phyloP scores from a whole-genome alignment of 495 filamentous ascomycete genomes.

The Penicillium diatomitis region DNA sequence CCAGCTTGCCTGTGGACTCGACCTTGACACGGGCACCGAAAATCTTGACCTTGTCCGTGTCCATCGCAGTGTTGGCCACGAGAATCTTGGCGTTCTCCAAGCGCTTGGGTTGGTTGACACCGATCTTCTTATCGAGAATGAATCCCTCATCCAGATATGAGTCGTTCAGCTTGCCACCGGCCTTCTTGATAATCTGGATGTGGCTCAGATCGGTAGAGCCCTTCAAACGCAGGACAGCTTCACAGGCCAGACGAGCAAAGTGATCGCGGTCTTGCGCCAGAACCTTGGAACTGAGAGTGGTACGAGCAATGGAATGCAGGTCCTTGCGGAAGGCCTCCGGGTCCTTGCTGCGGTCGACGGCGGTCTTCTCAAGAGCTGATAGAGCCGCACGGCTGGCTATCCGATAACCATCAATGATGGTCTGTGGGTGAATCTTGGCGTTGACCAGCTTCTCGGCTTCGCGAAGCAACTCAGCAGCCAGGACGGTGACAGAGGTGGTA shows the following conservation, averaged over 20 bases:
- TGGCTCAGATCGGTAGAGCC: conserved; percentile 92
- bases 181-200: conserved; percentile 99
- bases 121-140: conserved; percentile 97
- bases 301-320: conserved; percentile 81
- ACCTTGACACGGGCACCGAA: conserved; percentile 93
- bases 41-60: conserved; percentile 99
- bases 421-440: conserved; percentile 97
- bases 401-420: conserved; percentile 97
- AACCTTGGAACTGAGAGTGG: conserved; percentile 97
- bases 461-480: conserved; percentile 88
- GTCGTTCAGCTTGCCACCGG: conserved; percentile 91
- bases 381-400: conserved; percentile 89
- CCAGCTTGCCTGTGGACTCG: conserved; percentile 87
- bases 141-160: conserved; percentile 97
- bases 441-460: conserved; percentile 96
- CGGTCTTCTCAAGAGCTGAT: conserved; percentile 68
- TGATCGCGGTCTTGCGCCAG: conserved; percentile 88
- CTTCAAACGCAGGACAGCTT: conserved; percentile 83
- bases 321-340: conserved; percentile 78
- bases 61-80: conserved; percentile 97
- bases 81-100: conserved; percentile 97
- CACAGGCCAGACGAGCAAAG: conserved; percentile 84
- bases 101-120: conserved; percentile 95
- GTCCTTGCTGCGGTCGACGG: conserved; percentile 82
- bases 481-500: conserved; percentile 82